Evolutionary conservation across 2,329 filamentous ascomycete genomes (phyloP), one percentile per base, ranked within the genome.

Genomic region (Pyrenophora tritici-repentis): DNA sequence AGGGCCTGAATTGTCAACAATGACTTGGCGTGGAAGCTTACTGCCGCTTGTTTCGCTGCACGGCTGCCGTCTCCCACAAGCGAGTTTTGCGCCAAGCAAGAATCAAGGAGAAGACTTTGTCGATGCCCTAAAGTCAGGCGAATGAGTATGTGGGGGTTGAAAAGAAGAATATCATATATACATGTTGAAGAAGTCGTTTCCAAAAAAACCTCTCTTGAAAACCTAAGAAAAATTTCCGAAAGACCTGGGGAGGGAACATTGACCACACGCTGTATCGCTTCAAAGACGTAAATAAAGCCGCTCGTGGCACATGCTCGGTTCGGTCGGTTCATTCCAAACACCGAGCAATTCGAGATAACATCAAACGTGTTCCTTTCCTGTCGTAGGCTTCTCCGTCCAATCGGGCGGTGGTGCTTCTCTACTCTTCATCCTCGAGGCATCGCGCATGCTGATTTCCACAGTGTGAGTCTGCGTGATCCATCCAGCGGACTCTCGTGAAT

Each of bases 361-460:
- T 50, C 24, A 60, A 10, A 60, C 53, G 26, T 60, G 53, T 45
- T 60, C 58, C 24, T 38, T 50, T 35, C 49, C 41, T 16, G 17
- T 45, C 13, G 22, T 42, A n/a, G 37, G 37, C 16, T 48, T 47
- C 6, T 49, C 50, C 49, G 42, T 52, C 55, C 53, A 60, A 14
- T 57, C 50, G 12, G 58, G 48, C 9, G 50, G 35, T 17, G 24
- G 32, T 6, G 42, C 38, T 34, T 42, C 42, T 36, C 31, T 24
- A 17, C 39, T 26, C 26, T 38, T n/a, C 17, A 26, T 26, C 34
- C 26, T 17, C 9, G 50, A 44, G 14, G 49, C 14, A 39, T 38
- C 48, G 17, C 31, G 26, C 9, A 29, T 29, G 13, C 33, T 36
- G 26, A 47, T 37, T 36, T 53, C 44, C 10, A 48, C 48, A 8